Conservation (phyloP, 2,329 filamentous ascomycete genomes). For the Penicillium palitans region DNA sequence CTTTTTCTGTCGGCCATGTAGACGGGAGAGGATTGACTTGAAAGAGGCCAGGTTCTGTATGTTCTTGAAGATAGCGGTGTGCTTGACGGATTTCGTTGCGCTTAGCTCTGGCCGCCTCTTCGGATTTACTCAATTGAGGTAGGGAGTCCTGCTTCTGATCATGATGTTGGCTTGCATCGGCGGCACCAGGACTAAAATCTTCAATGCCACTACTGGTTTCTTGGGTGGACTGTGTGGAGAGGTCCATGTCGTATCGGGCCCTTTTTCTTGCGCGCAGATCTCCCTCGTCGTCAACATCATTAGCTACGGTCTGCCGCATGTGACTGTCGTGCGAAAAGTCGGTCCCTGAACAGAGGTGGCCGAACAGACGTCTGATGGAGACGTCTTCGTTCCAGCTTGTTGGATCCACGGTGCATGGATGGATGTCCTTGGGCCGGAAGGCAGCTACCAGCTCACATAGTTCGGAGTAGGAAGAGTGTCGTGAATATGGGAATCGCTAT, state of each 20-base stretch:
- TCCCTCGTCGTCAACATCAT: slow-evolving; percentile 20
- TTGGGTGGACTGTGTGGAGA: slow-evolving; percentile 23
- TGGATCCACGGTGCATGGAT: slow-evolving; percentile 74
- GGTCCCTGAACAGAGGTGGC: slow-evolving; percentile 62
- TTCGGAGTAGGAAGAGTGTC: slow-evolving; percentile 84
- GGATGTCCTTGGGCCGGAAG: slow-evolving; percentile 73
- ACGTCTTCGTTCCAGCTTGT: slow-evolving; percentile 62
- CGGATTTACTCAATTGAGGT: background rate
- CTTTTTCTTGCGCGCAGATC: slow-evolving; percentile 21
- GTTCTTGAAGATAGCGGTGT: slow-evolving; percentile 26
- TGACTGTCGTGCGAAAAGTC: slow-evolving; percentile 65
- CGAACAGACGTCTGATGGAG: slow-evolving; percentile 71
- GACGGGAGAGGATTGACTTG: slow-evolving; percentile 32
- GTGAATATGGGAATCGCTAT: slow-evolving; percentile 75
- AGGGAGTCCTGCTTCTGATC: background rate
- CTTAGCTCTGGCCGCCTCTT: slow-evolving; percentile 17
- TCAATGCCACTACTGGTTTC: slow-evolving; percentile 19
- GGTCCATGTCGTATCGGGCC: slow-evolving; percentile 18
- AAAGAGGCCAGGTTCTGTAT: slow-evolving; percentile 21
- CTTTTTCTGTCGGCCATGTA: slow-evolving; percentile 24
- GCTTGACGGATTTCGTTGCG: slow-evolving; percentile 29
- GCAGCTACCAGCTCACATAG: slow-evolving; percentile 67
- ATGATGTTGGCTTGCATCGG: background rate
- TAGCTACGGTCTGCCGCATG: slow-evolving; percentile 51
- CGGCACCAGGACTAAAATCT: background rate